Evolutionary conservation across 257 asterid species (phyloP).

Genomic region (Lycium barbarum): DNA sequence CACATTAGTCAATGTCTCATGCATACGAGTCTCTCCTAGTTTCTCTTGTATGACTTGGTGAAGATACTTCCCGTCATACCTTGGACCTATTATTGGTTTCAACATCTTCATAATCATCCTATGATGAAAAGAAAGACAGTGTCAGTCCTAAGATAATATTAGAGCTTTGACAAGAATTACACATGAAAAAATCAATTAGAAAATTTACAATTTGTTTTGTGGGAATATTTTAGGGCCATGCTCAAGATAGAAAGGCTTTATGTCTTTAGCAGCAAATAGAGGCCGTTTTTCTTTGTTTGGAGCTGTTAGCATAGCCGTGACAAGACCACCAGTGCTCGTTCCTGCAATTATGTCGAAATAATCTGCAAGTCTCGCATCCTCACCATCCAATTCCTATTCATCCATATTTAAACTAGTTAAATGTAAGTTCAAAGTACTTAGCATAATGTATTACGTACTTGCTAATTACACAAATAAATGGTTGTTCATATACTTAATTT

Average conservation of each 20-base stretch:
- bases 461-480: not conserved
- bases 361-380: constrained; percentile 63
- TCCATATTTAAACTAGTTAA: not conserved
- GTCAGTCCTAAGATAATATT: not conserved
- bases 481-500: not conserved
- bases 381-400: constrained; percentile 50
- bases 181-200: not conserved
- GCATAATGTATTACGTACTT: not conserved
- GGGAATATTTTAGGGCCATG: constrained; percentile 51
- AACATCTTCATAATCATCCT: constrained; percentile 31
- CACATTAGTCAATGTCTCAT: constrained; percentile 63
- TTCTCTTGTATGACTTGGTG: constrained; percentile 46
- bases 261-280: constrained; percentile 57
- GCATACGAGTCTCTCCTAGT: constrained; percentile 44
- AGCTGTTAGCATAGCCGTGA: constrained; percentile 67
- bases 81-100: constrained; percentile 54
- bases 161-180: not conserved
- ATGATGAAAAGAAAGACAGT: not conserved
- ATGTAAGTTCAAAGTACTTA: not conserved
- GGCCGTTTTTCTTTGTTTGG: constrained; percentile 60
- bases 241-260: constrained; percentile 52
- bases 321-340: constrained; percentile 74
- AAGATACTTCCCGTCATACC: constrained; percentile 63
- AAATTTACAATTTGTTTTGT: constrained; percentile 41
- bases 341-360: constrained; percentile 71